Evolutionary conservation across 2,329 filamentous ascomycete genomes (phyloP), one percentile per base, ranked within the genome.

Genomic region (Bipolaris sorokiniana): DNA sequence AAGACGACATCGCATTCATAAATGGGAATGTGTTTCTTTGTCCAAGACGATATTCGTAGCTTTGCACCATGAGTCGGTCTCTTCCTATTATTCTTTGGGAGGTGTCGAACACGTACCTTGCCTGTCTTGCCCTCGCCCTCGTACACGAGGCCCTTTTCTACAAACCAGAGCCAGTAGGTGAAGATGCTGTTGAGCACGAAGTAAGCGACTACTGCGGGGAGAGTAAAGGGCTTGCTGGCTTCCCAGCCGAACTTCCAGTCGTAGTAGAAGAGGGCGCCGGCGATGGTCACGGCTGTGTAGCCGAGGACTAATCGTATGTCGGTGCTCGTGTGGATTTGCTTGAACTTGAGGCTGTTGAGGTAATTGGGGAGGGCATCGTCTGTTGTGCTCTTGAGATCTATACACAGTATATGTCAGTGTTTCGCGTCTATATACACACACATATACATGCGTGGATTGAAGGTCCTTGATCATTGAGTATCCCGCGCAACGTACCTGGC

Each of bases 341-440:
- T 85, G 82, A 97, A 97, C 65, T 84, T 88, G 75, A 98, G 87
- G 31, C 88, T 90, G 78, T 91, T 94, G 62, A 99, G 88, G 81
- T 98, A 98, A 79, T 95, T 92, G 57, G 90, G 88, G 58, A 99
- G 88, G 55, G 93, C 92, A 79, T 99, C 95, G 80, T 99, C 95
- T 65, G 91, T 92, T 37, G 93, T 96, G 81, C 95, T 96, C 79
- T 98, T 98, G 63, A 99, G 89, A 76, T 98, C 95, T 96, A 55
- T 42, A 22, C 13, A 13, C 34, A 26, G 22, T n/a, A 20, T 13
- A 23, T 54, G 56, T 71, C 51, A 69, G 60, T 48, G 51, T 55
- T 44, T 36, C 41, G 38, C 41, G 16, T 22, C 2, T 31, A 11
- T n/a, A 15, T 26, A 15, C 6, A 16, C 10, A 9, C 7, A 7